These are phyloP conservation scores for Hymenoscyphus linearis DNA, from an alignment of 2,329 filamentous ascomycete genomes.

Conservation along the genomic window DNA sequence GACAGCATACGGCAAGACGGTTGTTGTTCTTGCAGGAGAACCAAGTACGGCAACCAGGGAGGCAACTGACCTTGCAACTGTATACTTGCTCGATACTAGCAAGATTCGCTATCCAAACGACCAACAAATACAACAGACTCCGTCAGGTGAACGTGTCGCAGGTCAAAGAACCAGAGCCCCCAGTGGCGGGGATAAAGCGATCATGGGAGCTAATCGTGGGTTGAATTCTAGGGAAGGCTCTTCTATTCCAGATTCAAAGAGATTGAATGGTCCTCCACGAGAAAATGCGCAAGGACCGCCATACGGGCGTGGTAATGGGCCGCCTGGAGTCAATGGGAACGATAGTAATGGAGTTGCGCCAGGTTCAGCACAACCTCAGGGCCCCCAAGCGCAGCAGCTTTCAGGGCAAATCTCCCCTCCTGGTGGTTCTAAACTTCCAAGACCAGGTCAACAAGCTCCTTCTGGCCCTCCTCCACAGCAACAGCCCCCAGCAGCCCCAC, in stretches of 20 bases:
- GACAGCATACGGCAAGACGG: slow-evolving; percentile 88
- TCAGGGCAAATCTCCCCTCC: slow-evolving; percentile 32
- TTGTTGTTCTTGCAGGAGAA: slow-evolving; percentile 89
- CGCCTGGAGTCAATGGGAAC: slow-evolving; percentile 35
- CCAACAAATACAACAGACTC: slow-evolving; percentile 34
- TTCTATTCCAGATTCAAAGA: slow-evolving; percentile 40
- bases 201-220: slow-evolving; percentile 23
- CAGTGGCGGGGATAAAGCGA: slow-evolving; percentile 38
- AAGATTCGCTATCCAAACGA: slow-evolving; percentile 97
- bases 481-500: slow-evolving; percentile 50
- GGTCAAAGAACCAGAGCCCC: slow-evolving; percentile 31
- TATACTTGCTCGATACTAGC: slow-evolving; percentile 87
- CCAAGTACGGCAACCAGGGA: slow-evolving; percentile 81
- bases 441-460: slow-evolving; percentile 52
- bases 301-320: slow-evolving; percentile 25
- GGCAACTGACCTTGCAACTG: slow-evolving; percentile 77
- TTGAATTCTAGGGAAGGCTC: slow-evolving; percentile 28
- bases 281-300: slow-evolving; percentile 39
- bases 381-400: slow-evolving; percentile 42
- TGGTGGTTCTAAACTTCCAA: slow-evolving; percentile 49
- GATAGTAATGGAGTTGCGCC: slow-evolving; percentile 31
- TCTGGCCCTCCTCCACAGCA: slow-evolving; percentile 60
- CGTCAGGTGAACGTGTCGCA: slow-evolving; percentile 36
- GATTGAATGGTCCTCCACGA: slow-evolving; percentile 35
- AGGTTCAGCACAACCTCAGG: slow-evolving; percentile 32